Percentiles rank a stretch among this genome's conserved stretches.
phyloP scores from a whole-genome alignment of 1,139 yeast genomes.

The Scheffersomyces cryptocercus region DNA sequence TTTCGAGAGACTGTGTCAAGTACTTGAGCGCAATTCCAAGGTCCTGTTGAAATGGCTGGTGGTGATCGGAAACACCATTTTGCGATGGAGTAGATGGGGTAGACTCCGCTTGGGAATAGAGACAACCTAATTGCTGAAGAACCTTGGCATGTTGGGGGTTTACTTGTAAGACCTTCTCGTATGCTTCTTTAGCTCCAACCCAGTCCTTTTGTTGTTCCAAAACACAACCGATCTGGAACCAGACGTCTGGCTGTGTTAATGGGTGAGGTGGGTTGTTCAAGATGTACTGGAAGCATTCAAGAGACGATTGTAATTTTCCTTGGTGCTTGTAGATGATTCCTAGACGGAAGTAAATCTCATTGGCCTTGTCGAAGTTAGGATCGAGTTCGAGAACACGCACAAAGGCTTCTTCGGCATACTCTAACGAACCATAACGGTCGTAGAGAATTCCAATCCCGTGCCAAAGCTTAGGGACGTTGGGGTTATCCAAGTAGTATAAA shows the following conservation, averaged over 20 bases:
- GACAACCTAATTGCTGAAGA: constrained; percentile 92
- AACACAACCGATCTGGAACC: constrained; percentile 98
- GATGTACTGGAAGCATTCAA: constrained; percentile 93
- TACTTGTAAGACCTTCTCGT: constrained; percentile 85
- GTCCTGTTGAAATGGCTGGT: constrained; percentile 57
- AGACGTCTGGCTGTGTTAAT: constrained; percentile 91
- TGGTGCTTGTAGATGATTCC: constrained; percentile 98
- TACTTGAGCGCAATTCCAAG: constrained; percentile 81
- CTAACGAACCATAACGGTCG: constrained; percentile 93
- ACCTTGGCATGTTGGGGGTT: constrained; percentile 96
- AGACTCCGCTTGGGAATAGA: constrained; percentile 76
- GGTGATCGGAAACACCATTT: constrained; percentile 14
- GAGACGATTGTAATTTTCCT: constrained; percentile 79
- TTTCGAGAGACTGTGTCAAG: constrained; percentile 81
- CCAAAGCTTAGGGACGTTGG: constrained; percentile 96
- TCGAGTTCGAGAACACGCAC: constrained; percentile 94
- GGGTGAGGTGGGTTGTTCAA: constrained; percentile 92
- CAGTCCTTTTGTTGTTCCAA: constrained; percentile 93
- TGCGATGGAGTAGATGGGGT: constrained; percentile 20
- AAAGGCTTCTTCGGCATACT: constrained; percentile 97
- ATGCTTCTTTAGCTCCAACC: constrained; percentile 90
- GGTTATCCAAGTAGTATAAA: constrained; percentile 83
- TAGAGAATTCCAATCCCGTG: constrained; percentile 96
- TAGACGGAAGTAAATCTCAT: constrained; percentile 91
- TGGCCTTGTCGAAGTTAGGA: constrained; percentile 93